phyloP scores from a whole-genome alignment of 2,329 filamentous ascomycete genomes.

The Sporothrix mexicana region DNA sequence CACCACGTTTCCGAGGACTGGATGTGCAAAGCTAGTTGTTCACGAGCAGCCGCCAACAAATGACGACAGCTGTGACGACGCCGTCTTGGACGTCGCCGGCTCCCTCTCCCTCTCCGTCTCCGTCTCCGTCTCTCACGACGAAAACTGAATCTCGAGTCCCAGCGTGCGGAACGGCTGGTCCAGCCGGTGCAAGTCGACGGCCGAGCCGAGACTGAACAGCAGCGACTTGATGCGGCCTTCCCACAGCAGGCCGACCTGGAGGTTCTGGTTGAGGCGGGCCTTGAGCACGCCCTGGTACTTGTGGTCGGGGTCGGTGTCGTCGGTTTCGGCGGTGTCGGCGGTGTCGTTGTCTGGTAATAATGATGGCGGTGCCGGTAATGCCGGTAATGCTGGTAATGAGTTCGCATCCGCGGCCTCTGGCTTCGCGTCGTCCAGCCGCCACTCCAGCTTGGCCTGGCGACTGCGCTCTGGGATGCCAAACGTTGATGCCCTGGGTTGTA shows the following conservation, averaged over 20 bases:
- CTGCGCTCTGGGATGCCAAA: conserved; percentile 44
- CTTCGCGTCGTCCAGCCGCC: conserved; percentile 50
- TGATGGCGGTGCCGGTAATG: conserved; percentile 36
- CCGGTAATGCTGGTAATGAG: no score
- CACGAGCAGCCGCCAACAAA: no score
- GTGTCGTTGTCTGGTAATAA: neutral
- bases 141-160: conserved; percentile 82
- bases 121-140: no score
- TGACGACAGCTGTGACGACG: no score
- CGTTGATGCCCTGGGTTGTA: neutral
- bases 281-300: conserved; percentile 88
- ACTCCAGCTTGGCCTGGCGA: conserved; percentile 57
- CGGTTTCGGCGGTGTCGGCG: neutral
- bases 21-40: neutral
- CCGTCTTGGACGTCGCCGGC: no score
- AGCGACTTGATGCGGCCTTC: conserved; percentile 92
- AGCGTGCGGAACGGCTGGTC: conserved; percentile 79
- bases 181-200: conserved; percentile 76
- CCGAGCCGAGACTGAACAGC: conserved; percentile 87
- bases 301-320: conserved; percentile 52
- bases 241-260: conserved; percentile 86
- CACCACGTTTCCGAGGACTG: neutral
- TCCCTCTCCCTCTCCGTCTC: no score
- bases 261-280: conserved; percentile 84
- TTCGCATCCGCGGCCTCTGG: neutral